A percentile compares a stretch with the other conserved stretches of the same genome.
Conservation (phyloP, 2,329 filamentous ascomycete species). For the Colletotrichum scovillei region DNA sequence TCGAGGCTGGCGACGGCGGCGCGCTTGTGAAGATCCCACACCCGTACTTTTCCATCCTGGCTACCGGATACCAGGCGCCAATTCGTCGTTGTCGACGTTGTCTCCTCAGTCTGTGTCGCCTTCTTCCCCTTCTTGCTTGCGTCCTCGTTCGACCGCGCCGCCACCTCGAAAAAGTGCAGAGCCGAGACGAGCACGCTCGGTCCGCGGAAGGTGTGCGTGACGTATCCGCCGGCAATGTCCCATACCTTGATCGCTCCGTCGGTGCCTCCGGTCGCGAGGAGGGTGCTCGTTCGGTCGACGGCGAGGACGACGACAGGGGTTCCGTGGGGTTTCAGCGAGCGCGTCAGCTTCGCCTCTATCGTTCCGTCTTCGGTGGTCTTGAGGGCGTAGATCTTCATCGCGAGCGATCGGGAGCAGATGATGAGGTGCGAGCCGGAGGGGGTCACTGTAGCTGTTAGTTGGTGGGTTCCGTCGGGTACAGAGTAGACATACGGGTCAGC, state of each 20-base stretch:
- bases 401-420: constrained; percentile 92
- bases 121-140: constrained; percentile 55
- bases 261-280: constrained; percentile 91
- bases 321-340: constrained; percentile 88
- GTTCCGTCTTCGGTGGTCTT: constrained; percentile 66
- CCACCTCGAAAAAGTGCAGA: constrained; percentile 88
- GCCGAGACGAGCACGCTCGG: constrained; percentile 93
- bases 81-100: constrained; percentile 55
- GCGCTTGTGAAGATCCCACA: constrained; percentile 92
- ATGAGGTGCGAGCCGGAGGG: constrained; percentile 89
- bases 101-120: constrained; percentile 56
- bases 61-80: constrained; percentile 91
- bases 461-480: not conserved
- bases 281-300: constrained; percentile 86
- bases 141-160: constrained; percentile 54
- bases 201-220: constrained; percentile 94
- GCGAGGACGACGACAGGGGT: constrained; percentile 90
- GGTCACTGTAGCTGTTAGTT: constrained; percentile 70
- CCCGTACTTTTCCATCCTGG: constrained; percentile 90
- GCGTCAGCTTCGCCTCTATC: constrained; percentile 75
- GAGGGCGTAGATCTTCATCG: constrained; percentile 91
- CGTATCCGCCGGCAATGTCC: constrained; percentile 91
- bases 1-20: constrained; percentile 82
- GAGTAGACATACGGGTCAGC: constrained; percentile 24
- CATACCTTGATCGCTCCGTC: constrained; percentile 96